Evolutionary conservation across 306 rosid species (phyloP).

Genomic region (Crataegus laevigata): DNA sequence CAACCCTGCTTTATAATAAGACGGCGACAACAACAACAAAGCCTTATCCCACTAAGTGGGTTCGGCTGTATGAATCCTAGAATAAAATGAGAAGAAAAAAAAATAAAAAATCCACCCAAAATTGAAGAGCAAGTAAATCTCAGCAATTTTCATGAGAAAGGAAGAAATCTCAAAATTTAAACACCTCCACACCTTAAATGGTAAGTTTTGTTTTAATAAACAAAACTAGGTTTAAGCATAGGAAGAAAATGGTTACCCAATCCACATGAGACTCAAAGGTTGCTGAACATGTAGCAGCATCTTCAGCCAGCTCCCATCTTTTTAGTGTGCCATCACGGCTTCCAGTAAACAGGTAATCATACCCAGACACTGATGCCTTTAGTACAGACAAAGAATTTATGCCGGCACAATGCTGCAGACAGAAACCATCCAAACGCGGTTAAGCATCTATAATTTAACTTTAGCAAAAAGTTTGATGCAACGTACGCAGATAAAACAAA

Average conservation of each 20-base stretch:
- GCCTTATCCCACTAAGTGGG: no score
- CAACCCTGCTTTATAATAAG: neutral
- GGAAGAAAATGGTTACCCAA: slow-evolving; percentile 58
- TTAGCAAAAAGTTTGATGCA: neutral
- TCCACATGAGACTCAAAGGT: slow-evolving; percentile 99
- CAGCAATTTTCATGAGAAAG: neutral
- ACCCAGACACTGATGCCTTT: slow-evolving; percentile 45
- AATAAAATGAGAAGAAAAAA: neutral
- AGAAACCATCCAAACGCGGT: slow-evolving; percentile 21
- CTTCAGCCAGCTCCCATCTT: slow-evolving; percentile 72
- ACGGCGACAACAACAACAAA: neutral
- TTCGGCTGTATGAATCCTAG: no score
- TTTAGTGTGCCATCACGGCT: slow-evolving; percentile 98
- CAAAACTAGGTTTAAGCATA: neutral
- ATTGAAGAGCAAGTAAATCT: neutral
- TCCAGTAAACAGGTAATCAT: slow-evolving; percentile 80
- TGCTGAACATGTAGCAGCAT: slow-evolving; percentile 72
- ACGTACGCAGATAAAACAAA: neutral
- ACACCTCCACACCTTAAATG: neutral
- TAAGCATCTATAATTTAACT: slow-evolving; percentile 1
- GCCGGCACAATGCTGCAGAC: slow-evolving; percentile 90
- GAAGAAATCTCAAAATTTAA: neutral
- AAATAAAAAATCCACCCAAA: neutral
- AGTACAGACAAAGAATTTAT: slow-evolving; percentile 75
- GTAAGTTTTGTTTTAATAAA: neutral